phyloP scores from a whole-genome alignment of 371 early-diverging fungal genomes.

The Haplosporangium sp. region DNA sequence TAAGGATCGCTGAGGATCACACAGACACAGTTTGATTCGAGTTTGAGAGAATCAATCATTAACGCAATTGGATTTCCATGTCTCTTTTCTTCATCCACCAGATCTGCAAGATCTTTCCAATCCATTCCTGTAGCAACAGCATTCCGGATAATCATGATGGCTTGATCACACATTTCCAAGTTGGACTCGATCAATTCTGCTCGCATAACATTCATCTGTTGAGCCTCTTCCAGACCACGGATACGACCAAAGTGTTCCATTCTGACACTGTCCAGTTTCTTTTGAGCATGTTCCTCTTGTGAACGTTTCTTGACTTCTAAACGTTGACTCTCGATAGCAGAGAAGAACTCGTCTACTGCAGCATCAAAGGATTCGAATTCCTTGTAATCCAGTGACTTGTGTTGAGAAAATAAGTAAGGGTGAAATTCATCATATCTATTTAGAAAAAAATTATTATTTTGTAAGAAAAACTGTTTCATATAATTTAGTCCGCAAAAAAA shows the following conservation, averaged over 20 bases:
- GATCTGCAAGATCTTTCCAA: conserved; percentile 92
- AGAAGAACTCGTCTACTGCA: conserved; percentile 94
- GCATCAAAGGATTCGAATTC: conserved; percentile 83
- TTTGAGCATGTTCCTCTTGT: conserved; percentile 83
- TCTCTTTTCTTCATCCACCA: conserved; percentile 86
- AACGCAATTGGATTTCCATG: conserved; percentile 85
- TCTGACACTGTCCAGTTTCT: conserved; percentile 86
- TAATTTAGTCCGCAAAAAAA: background rate
- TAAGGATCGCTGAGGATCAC: conserved; percentile 58
- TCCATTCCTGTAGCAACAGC: conserved; percentile 95
- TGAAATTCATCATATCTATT: conserved; percentile 88
- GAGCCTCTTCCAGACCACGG: conserved; percentile 74
- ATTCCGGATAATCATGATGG: conserved; percentile 86
- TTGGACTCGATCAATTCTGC: conserved; percentile 90
- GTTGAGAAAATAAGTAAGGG: conserved; percentile 86
- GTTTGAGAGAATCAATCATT: conserved; percentile 77
- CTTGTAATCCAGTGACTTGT: conserved; percentile 60
- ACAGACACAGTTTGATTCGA: conserved; percentile 78
- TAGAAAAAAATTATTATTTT: background rate
- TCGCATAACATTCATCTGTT: conserved; percentile 71
- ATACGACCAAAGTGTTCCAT: conserved; percentile 86
- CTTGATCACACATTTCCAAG: conserved; percentile 86
- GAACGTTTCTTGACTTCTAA: conserved; percentile 74
- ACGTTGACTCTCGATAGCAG: conserved; percentile 90
- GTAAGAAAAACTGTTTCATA: background rate